Conservation (phyloP, 2,329 filamentous ascomycete species). For the Fusarium dimerum region DNA sequence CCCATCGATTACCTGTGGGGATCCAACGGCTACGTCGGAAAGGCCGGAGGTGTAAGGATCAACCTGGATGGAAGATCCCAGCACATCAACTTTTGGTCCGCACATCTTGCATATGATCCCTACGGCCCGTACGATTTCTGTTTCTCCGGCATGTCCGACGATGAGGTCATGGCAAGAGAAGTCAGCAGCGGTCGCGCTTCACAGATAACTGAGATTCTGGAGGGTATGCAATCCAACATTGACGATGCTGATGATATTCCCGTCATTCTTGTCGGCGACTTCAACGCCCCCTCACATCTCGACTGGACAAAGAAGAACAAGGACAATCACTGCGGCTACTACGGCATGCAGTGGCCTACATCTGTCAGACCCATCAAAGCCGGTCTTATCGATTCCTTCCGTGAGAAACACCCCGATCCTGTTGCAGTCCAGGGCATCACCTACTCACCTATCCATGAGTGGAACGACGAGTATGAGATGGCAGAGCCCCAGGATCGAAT, state of each 20-base stretch:
- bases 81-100: conserved; percentile 36
- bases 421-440: conserved; percentile 32
- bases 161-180: conserved; percentile 36
- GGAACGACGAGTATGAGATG: conserved; percentile 33
- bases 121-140: conserved; percentile 46
- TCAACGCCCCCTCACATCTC: conserved; percentile 44
- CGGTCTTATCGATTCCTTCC: conserved; percentile 40
- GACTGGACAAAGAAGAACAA: conserved; percentile 38
- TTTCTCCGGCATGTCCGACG: conserved; percentile 35
- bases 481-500: conserved; percentile 43
- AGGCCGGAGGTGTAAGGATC: conserved; percentile 31
- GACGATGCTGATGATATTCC: conserved; percentile 31
- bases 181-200: conserved; percentile 35
- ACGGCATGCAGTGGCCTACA: conserved; percentile 38
- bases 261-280: conserved; percentile 40
- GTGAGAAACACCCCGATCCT: conserved; percentile 36
- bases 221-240: conserved; percentile 32
- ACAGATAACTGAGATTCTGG: conserved; percentile 36
- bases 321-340: conserved; percentile 36
- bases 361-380: conserved; percentile 34
- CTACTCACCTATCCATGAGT: conserved; percentile 40
- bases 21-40: conserved; percentile 18
- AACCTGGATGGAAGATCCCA: conserved; percentile 31
- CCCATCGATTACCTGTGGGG: conserved; percentile 32
- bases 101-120: conserved; percentile 37